Evolutionary conservation across 345 rosid genomes (phyloP).

Genomic region (Eutrema japonicum): DNA sequence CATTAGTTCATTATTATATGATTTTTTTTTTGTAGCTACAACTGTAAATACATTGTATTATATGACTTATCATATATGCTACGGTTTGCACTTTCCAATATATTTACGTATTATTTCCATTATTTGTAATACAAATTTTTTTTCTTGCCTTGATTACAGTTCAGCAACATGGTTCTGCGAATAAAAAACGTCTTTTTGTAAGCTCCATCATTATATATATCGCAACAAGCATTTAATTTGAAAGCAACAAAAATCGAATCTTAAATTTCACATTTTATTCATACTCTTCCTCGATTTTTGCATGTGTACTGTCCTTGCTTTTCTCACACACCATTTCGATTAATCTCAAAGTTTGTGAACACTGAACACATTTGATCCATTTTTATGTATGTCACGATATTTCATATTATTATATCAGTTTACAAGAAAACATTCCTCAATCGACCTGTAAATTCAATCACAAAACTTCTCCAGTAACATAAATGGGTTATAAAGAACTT

Average conservation of each 20-base stretch:
- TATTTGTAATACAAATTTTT: neutral
- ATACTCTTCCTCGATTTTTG: slow-evolving; percentile 27
- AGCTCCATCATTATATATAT: slow-evolving; percentile 36
- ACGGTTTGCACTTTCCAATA: neutral
- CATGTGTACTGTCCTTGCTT: slow-evolving; percentile 42
- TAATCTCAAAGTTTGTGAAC: slow-evolving; percentile 27
- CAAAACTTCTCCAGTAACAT: neutral
- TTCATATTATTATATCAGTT: neutral
- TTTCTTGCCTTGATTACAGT: slow-evolving; percentile 6
- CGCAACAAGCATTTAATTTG: slow-evolving; percentile 32
- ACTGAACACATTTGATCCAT: slow-evolving; percentile 3
- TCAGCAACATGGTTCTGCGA: neutral
- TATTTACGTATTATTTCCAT: neutral
- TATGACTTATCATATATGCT: too few relatives aligned
- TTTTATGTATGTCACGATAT: neutral
- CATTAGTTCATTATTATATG: neutral
- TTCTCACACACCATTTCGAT: slow-evolving; percentile 38
- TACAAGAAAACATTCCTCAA: neutral
- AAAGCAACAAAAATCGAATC: slow-evolving; percentile 40
- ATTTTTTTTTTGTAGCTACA: too few relatives aligned
- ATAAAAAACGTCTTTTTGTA: neutral
- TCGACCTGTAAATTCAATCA: neutral
- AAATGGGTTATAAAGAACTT: neutral
- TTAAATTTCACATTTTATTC: slow-evolving; percentile 37
- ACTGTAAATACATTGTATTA: too few relatives aligned